Base-by-base conservation (phyloP, 2,329 filamentous ascomycete species). In the Dendrostoma leiphaemia region DNA sequence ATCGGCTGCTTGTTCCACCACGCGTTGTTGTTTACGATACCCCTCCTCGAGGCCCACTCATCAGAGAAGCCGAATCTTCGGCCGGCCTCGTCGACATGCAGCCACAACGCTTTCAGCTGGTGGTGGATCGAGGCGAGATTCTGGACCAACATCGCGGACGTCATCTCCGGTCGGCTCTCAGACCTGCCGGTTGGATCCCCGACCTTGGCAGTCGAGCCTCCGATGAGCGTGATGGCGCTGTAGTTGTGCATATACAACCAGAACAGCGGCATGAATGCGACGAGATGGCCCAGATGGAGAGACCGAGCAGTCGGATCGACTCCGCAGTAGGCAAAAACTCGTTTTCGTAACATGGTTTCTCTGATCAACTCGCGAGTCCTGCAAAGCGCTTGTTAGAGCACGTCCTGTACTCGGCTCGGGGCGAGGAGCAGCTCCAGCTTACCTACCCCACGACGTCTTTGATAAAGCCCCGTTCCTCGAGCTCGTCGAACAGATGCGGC, bases 201-300 rank as follows among this genome's bases (percentile, higher is more conserved):
- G 48, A 94, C 83, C 63, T 86, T 85, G 37, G 85, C 87, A 4
- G 90, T 95, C 13, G 88, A 85, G 62, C 88, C 86, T 44, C 89
- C 89, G 54, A 91, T 67, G 53, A 94, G 74, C 35, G 82, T 85
- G 47, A 89, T 75, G 24, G 86, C 79, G 29, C 81, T 76, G 67
- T 87, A 86, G 23, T 90, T 90, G 65, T 91, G 78, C 60, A 91
- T 76, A 72, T 90, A 91, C 75, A 92, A 81, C 87, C 89, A 93
- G 72, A 91, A 91, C 23, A 93, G 75, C 15, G 88, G 83, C 90
- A 94, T 94, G 51, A 93, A 76, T 21, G 90, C 88, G 13, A 94
- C 75, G 6, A 95, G 76, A 65, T 95, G 89, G 54, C 90, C 90
- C 44, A 94, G 76, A 64, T 95, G 90, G 56, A 94, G 74, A 2